phyloP scores from a whole-genome alignment of 495 filamentous ascomycete species.

The Penicillium parvum region DNA sequence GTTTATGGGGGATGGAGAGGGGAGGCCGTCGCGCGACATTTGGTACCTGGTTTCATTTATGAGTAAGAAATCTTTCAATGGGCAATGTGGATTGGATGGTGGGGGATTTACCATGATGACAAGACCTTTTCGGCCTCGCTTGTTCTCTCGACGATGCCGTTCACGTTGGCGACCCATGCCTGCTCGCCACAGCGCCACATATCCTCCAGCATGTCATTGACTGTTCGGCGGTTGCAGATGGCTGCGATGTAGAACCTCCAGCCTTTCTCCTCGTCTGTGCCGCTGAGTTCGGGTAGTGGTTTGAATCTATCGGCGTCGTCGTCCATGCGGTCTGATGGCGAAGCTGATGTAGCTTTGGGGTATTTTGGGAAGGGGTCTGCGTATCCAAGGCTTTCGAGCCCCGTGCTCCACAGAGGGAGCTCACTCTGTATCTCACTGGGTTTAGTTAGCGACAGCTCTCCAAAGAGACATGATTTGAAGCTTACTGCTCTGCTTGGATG shows the following conservation, averaged over 20 bases:
- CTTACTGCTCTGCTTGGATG: constrained; percentile 27
- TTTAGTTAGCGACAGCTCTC: neutral
- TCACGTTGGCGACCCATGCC: constrained; percentile 17
- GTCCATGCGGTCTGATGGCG: constrained; percentile 14
- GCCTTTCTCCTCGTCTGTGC: constrained; percentile 20
- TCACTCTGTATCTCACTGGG: constrained; percentile 24
- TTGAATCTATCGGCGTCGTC: constrained; percentile 4
- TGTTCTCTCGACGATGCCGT: constrained; percentile 10
- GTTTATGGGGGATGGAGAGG: constrained; percentile 4
- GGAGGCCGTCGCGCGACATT: constrained; percentile 9
- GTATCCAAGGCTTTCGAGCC: constrained; percentile 21
- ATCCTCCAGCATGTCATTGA: constrained; percentile 23
- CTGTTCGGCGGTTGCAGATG: constrained; percentile 25
- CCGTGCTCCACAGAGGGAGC: constrained; percentile 25
- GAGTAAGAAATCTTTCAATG: neutral
- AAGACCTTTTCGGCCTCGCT: constrained; percentile 16
- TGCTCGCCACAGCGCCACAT: constrained; percentile 24
- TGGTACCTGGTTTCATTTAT: constrained; percentile 13
- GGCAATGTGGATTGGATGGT: neutral
- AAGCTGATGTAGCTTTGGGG: constrained; percentile 6
- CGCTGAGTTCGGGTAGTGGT: constrained; percentile 2
- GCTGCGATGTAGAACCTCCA: constrained; percentile 27
- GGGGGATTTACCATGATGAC: constrained; percentile 13
- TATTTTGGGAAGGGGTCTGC: constrained; percentile 19
- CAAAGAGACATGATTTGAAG: neutral